These are phyloP conservation scores for Lachancea lanzarotensis DNA, from an alignment of 805 yeast genomes.

Conservation along the genomic window DNA sequence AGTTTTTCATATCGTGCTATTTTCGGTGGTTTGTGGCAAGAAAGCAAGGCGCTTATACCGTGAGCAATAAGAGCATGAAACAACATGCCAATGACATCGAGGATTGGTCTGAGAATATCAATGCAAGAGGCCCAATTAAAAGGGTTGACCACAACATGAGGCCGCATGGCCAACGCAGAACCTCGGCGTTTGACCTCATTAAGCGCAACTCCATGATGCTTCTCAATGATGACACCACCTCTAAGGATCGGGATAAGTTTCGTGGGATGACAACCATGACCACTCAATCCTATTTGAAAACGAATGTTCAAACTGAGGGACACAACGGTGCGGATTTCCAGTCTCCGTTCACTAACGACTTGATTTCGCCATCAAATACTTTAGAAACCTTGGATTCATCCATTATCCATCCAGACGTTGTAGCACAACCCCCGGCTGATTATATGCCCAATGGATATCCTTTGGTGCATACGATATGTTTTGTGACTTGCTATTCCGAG, in stretches of 20 bases:
- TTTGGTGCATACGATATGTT: conserved; percentile 61
- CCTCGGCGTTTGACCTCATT: conserved; percentile 7
- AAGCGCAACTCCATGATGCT: conserved; percentile 9
- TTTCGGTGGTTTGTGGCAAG: conserved; percentile 79
- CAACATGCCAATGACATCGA: conserved; percentile 66
- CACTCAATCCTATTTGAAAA: conserved; percentile 37
- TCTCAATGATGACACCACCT: background rate
- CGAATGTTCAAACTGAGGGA: background rate
- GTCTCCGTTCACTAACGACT: conserved; percentile 8
- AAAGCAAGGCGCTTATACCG: conserved; percentile 68
- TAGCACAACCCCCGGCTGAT: conserved; percentile 85
- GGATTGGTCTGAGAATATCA: conserved; percentile 72
- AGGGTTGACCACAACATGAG: conserved; percentile 47
- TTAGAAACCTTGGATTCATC: conserved; percentile 49
- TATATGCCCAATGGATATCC: conserved; percentile 86
- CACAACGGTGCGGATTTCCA: background rate
- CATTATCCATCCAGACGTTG: conserved; percentile 65
- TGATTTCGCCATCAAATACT: conserved; percentile 2
- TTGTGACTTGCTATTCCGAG: conserved; percentile 94
- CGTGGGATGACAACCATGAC: conserved; percentile 50
- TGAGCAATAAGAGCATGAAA: conserved; percentile 53
- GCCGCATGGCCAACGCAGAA: conserved; percentile 33
- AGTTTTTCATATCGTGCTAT: conserved; percentile 81
- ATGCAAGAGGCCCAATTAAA: conserved; percentile 44
- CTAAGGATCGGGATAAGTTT: background rate